phyloP scores from a whole-genome alignment of 805 yeast genomes.

The Zygosaccharomyces rouxii region DNA sequence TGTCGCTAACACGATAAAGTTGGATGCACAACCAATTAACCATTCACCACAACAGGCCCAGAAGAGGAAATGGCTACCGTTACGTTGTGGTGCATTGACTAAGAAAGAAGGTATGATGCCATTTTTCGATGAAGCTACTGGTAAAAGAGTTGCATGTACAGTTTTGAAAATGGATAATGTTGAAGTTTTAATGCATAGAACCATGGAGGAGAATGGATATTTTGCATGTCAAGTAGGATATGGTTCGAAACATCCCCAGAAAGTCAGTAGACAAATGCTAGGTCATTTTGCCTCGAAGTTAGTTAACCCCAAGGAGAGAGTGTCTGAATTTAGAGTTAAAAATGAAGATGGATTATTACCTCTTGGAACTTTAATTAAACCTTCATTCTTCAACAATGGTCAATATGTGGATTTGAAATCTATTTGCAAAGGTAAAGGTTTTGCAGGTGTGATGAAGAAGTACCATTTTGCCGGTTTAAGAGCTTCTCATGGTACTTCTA shows the following conservation, averaged over 20 bases:
- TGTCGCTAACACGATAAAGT: constrained; percentile 25
- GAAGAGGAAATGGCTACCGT: constrained; percentile 63
- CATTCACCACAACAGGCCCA: constrained; percentile 69
- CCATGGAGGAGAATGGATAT: constrained; percentile 71
- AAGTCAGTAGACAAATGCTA: constrained; percentile 59
- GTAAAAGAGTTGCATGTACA: constrained; percentile 75
- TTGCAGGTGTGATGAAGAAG: constrained; percentile 97
- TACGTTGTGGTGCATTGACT: constrained; percentile 81
- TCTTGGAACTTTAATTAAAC: constrained; percentile 70
- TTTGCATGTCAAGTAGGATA: constrained; percentile 84
- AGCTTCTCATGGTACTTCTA: constrained; percentile 94
- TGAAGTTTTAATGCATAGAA: constrained; percentile 75
- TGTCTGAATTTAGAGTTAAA: constrained; percentile 77
- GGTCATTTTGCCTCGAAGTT: constrained; percentile 75
- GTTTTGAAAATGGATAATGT: constrained; percentile 82
- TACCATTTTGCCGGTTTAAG: constrained; percentile 83
- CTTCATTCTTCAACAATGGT: constrained; percentile 80
- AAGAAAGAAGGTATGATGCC: constrained; percentile 88
- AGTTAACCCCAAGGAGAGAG: constrained; percentile 75
- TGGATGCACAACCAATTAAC: constrained; percentile 46
- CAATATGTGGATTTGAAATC: constrained; percentile 80
- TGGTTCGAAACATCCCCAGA: constrained; percentile 60
- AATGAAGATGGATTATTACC: constrained; percentile 62
- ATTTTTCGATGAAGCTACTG: constrained; percentile 62
- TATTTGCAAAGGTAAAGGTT: constrained; percentile 88